phyloP scores from a whole-genome alignment of 805 yeast genomes.

The Suhomyces pyralidae region DNA sequence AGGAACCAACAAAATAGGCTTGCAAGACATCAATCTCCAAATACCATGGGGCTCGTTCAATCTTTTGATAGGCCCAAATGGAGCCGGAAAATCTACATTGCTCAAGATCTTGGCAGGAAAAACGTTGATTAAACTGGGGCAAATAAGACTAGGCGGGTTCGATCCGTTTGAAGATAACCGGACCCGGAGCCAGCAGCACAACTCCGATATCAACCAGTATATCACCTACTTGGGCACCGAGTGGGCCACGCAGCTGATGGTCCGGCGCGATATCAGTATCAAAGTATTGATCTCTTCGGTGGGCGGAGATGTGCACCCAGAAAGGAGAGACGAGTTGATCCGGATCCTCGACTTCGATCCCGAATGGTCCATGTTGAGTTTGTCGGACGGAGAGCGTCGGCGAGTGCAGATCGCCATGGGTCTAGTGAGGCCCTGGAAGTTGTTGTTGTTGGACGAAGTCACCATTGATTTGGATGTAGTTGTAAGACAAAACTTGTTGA shows the following conservation, averaged over 20 bases:
- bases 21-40: slow-evolving; percentile 57
- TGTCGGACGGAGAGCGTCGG: slow-evolving; percentile 93
- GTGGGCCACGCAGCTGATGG: slow-evolving; percentile 92
- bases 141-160: slow-evolving; percentile 68
- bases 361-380: slow-evolving; percentile 86
- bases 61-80: slow-evolving; percentile 87
- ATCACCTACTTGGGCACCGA: slow-evolving; percentile 92
- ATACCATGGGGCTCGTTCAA: slow-evolving; percentile 74
- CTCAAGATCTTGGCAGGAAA: slow-evolving; percentile 87
- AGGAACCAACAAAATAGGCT: slow-evolving; percentile 55
- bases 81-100: slow-evolving; percentile 94
- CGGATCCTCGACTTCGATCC: slow-evolving; percentile 81
- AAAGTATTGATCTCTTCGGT: slow-evolving; percentile 71
- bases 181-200: slow-evolving; percentile 41
- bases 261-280: slow-evolving; percentile 89
- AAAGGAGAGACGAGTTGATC: slow-evolving; percentile 73
- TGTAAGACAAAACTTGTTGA: slow-evolving; percentile 72
- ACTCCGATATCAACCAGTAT: slow-evolving; percentile 44
- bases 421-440: slow-evolving; percentile 82
- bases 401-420: slow-evolving; percentile 96
- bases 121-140: slow-evolving; percentile 73
- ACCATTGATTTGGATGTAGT: slow-evolving; percentile 95
- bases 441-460: slow-evolving; percentile 88
- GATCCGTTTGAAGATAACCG: slow-evolving; percentile 78
- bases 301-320: slow-evolving; percentile 64